These are phyloP conservation scores for Bimuria novae-zelandiae DNA, from an alignment of 2,329 filamentous ascomycete species.

Conservation along the genomic window DNA sequence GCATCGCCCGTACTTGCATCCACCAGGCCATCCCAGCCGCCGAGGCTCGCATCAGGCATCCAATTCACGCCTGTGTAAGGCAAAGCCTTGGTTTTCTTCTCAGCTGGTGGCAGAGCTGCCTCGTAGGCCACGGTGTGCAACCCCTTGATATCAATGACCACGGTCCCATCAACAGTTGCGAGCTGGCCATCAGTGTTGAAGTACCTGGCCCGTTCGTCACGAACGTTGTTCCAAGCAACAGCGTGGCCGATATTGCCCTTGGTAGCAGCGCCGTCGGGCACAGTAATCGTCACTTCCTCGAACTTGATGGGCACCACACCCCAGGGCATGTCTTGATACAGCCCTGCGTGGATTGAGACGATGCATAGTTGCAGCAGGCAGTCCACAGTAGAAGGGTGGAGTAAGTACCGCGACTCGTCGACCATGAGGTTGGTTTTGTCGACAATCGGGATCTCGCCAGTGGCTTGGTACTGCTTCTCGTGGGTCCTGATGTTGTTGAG, in stretches of 20 bases:
- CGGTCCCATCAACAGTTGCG: neutral
- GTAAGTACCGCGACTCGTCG: conserved; percentile 25
- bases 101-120: neutral
- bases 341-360: conserved; percentile 1
- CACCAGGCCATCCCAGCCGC: too few relatives aligned
- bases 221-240: neutral
- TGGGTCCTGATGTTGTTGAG: neutral
- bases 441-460: neutral
- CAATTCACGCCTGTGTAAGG: too few relatives aligned
- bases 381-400: conserved; percentile 35
- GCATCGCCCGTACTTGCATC: too few relatives aligned
- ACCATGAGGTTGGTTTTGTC: conserved; percentile 11
- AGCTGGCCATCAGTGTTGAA: neutral
- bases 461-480: neutral
- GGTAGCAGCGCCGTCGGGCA: neutral
- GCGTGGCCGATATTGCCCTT: neutral
- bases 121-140: neutral
- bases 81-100: too few relatives aligned
- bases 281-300: neutral
- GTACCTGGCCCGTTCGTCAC: neutral
- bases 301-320: conserved; percentile 1
- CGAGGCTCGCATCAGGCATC: too few relatives aligned
- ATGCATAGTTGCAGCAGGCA: conserved; percentile 29
- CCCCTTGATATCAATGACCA: neutral
- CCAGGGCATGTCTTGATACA: neutral